Base-by-base conservation (phyloP, 805 yeast genomes). In the Yamadazyma nakazawae region DNA sequence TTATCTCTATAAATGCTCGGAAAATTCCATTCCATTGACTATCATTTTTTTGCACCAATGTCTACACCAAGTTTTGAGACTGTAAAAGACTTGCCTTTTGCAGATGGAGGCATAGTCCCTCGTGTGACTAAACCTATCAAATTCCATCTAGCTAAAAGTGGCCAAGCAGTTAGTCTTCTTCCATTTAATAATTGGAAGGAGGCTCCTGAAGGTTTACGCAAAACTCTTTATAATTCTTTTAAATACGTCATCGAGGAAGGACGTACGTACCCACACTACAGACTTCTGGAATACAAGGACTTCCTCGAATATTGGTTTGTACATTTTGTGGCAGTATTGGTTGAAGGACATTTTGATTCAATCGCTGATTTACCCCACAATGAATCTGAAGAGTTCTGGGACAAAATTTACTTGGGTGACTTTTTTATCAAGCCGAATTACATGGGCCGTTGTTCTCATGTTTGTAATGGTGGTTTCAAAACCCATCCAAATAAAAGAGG, bases 341-440 rank as follows among this genome's bases (percentile, higher is more conserved):
- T 88, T 5, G 70, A 71, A 17, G 75, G 75, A 2, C 37, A 36
- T 30, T 37, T 21, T 21, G 56, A 60, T 5, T 53, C 59, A 42
- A 19, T 49, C 2, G 18, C 24, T 10, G 44, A 54, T 2, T 26
- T 56, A n/a, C 42, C 51, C 1, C 19, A 14, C 6, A 18, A 65
- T 13, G 56, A 61, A n/a, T 46, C 59, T n/a, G 53, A 57, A 5
- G 70, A 72, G 39, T 55, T 54, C 39, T 80, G 85, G 82, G 66
- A 70, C 4, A 58, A 68, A 0, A 52, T 55, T 6, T 78, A 82
- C 49, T 61, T 88, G 38, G 97, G 97, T 1, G 79, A 86, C 2
- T 86, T 84, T 61, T 87, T 84, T 62, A 72, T 90, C 56, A 89
- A 87, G 59, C 96, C 98, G 14, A 91, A 91, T 64, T 91, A 90